Evolutionary conservation across 2,329 filamentous ascomycete species (phyloP), one percentile per base, ranked within the genome.

Genomic region (Hymenotorrendiella dingleyae): DNA sequence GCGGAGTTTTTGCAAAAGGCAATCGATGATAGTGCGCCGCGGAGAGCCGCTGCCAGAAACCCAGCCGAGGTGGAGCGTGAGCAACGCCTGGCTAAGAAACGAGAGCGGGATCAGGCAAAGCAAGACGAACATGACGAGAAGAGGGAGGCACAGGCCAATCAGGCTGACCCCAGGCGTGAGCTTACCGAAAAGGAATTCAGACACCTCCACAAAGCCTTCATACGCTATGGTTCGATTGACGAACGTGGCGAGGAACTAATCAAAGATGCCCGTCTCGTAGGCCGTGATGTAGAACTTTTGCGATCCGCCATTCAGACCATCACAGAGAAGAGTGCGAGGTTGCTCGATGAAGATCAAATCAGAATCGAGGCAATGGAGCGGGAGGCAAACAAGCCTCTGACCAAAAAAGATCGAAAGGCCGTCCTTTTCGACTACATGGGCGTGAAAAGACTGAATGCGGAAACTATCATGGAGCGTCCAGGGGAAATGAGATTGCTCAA

Each of bases 401-500:
- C 91, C 0, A 96, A 97, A 70, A 98, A 98, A 64, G 93, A 98
- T 62, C 88, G 88, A 65, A 98, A 98, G 66, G 93, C 93, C 1
- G 87, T 98, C 14, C 71, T 98, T 33, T 96, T 98, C 57, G 90
- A 97, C 61, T 95, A 90, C 65, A 83, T 85, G 34, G 88, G 90
- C 42, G 84, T 96, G 38, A 94, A 94, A 65, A 90, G 94, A 56
- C 78, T 96, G 58, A 98, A 98, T 60, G 93, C 93, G 1, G 89
- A 95, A 65, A 97, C 93, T 0, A 85, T 96, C 42, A 80, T 95
- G 9, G 91, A 97, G 54, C 83, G 94, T 7, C 91, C 93, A 0
- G 78, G 83, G 35, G 91, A 97, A 59, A 84, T 97, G 72, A 84
- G 82, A 45, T 80, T 96, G 54, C 72, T 98, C 27, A 84, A 82